Conservation (phyloP, 371 early-diverging fungal species). For the Rhizopus stolonifer region DNA sequence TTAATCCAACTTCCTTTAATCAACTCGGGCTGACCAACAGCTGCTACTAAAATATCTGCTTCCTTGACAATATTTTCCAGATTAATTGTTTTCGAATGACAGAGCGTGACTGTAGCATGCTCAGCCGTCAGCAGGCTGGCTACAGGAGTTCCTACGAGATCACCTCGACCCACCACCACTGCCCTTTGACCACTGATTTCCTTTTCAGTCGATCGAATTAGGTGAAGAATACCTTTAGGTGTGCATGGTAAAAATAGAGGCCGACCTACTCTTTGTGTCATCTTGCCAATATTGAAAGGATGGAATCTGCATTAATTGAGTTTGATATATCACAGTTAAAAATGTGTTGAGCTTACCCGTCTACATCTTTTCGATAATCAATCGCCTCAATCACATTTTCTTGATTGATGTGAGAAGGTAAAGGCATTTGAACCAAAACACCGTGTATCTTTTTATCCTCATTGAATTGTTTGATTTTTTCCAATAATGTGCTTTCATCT, state of each 20-base stretch:
- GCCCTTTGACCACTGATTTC: slow-evolving; percentile 47
- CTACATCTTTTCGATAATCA: slow-evolving; percentile 88
- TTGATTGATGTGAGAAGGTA: slow-evolving; percentile 82
- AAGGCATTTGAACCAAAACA: slow-evolving; percentile 91
- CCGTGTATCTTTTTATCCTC: slow-evolving; percentile 81
- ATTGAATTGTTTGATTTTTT: slow-evolving; percentile 67
- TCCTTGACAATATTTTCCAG: slow-evolving; percentile 67
- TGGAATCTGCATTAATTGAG: slow-evolving; percentile 65
- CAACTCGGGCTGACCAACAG: slow-evolving; percentile 78
- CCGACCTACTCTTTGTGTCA: slow-evolving; percentile 73
- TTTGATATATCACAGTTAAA: neutral
- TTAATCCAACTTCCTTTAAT: slow-evolving; percentile 91
- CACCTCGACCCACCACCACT: slow-evolving; percentile 93
- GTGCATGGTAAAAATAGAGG: slow-evolving; percentile 93
- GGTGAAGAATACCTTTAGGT: slow-evolving; percentile 86
- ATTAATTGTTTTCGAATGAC: slow-evolving; percentile 84
- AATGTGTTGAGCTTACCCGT: slow-evolving; percentile 66
- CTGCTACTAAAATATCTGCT: slow-evolving; percentile 91
- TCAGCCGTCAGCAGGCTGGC: slow-evolving; percentile 73
- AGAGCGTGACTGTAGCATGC: slow-evolving; percentile 90
- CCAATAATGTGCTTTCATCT: slow-evolving; percentile 53
- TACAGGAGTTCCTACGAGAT: slow-evolving; percentile 92
- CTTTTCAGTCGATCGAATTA: slow-evolving; percentile 65
- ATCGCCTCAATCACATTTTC: slow-evolving; percentile 80
- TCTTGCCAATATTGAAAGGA: slow-evolving; percentile 85